A percentile compares a stretch with the other conserved stretches of the same genome.
These are phyloP conservation scores for Populus hybrid DNA, from an alignment of 441 rosid genomes.

Conservation along the genomic window DNA sequence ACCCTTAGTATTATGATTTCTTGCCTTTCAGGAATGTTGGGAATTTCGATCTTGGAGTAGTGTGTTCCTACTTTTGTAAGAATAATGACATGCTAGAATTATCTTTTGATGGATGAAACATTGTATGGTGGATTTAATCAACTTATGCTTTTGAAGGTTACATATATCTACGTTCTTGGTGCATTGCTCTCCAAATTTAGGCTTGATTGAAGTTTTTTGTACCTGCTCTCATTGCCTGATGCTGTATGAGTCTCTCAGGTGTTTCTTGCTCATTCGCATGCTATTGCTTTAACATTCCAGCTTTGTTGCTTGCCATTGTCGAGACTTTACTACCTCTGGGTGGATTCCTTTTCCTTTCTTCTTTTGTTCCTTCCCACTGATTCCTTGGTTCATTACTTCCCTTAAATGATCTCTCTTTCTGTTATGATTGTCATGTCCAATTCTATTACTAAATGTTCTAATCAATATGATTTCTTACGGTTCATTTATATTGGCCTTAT, in stretches of 20 bases:
- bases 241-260: background rate
- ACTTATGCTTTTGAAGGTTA: background rate
- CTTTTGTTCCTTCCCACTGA: background rate
- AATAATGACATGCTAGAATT: background rate
- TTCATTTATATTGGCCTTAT: background rate
- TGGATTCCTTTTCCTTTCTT: background rate
- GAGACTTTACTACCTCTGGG: background rate
- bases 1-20: background rate
- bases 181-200: background rate
- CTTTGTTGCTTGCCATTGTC: background rate
- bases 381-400: background rate
- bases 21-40: background rate
- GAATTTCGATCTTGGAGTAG: background rate
- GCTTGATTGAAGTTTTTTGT: background rate
- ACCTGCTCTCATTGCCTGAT: background rate
- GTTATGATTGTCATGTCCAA: background rate
- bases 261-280: background rate
- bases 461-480: background rate
- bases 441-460: background rate
- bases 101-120: background rate
- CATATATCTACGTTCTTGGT: background rate
- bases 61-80: background rate
- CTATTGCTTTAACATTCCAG: background rate
- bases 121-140: background rate
- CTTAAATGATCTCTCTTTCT: background rate